Conservation (phyloP, 2,329 filamentous ascomycete species). For the Phoma sp. region DNA sequence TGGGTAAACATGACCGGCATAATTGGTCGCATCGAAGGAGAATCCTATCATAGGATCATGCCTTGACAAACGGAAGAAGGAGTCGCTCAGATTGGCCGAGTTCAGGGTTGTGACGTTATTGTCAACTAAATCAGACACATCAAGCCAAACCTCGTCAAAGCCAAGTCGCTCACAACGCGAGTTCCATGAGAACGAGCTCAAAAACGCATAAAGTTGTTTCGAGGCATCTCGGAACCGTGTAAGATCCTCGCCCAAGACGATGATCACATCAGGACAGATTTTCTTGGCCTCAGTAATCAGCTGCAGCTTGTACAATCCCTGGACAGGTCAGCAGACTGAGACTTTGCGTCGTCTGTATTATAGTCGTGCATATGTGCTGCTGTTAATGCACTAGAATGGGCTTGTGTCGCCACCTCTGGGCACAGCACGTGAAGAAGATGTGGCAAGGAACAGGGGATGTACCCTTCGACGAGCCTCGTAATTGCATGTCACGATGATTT, state of each 20-base stretch:
- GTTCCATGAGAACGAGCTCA: slow-evolving; percentile 79
- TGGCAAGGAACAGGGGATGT: slow-evolving; percentile 20
- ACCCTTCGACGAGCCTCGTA: slow-evolving; percentile 80
- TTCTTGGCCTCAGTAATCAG: slow-evolving; percentile 81
- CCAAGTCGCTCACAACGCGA: slow-evolving; percentile 80
- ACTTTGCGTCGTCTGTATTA: slow-evolving; percentile 2
- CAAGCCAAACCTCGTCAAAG: slow-evolving; percentile 87
- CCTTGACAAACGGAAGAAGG: slow-evolving; percentile 80
- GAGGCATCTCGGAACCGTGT: slow-evolving; percentile 83
- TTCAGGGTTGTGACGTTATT: slow-evolving; percentile 82
- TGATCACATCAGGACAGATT: slow-evolving; percentile 80
- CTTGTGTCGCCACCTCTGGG: slow-evolving; percentile 3
- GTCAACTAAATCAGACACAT: slow-evolving; percentile 84
- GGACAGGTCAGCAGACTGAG: slow-evolving; percentile 33
- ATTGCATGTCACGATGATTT: slow-evolving; percentile 75
- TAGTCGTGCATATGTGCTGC: background rate
- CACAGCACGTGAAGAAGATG: slow-evolving; percentile 3
- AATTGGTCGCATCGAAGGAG: slow-evolving; percentile 71
- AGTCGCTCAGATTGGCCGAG: slow-evolving; percentile 65
- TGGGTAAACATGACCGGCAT: slow-evolving; percentile 71
- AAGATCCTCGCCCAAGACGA: slow-evolving; percentile 80
- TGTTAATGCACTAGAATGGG: slow-evolving; percentile 1
- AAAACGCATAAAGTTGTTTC: slow-evolving; percentile 77
- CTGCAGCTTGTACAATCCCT: slow-evolving; percentile 79
- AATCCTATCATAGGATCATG: slow-evolving; percentile 83